These are phyloP conservation scores for Xylariaceae sp. DNA, from an alignment of 2,329 filamentous ascomycete genomes.

Conservation along the genomic window DNA sequence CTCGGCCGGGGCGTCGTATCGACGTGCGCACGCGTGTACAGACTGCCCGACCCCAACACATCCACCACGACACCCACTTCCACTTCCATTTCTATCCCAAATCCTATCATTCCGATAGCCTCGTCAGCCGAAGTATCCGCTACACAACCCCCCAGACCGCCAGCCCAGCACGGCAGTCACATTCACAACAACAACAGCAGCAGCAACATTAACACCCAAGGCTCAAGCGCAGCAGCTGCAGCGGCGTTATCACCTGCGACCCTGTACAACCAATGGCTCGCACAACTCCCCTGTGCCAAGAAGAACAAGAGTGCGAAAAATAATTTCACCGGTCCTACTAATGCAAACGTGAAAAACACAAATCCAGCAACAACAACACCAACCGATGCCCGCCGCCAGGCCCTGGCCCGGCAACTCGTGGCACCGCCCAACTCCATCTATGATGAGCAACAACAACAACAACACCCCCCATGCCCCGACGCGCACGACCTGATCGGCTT, in stretches of 20 bases:
- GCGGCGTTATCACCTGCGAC: slow-evolving; percentile 43
- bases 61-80: not conserved
- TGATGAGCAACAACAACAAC: slow-evolving; percentile 36
- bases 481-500: slow-evolving; percentile 80
- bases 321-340: not conserved
- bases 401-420: slow-evolving; percentile 46
- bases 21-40: slow-evolving; percentile 77
- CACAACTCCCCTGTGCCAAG: slow-evolving; percentile 33
- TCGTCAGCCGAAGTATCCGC: slow-evolving; percentile 41
- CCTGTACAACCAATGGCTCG: slow-evolving; percentile 68
- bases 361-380: too few species aligned
- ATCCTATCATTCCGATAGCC: too few species aligned
- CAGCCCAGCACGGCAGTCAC: too few species aligned
- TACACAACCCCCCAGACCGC: slow-evolving; percentile 32
- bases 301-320: slow-evolving; percentile 12
- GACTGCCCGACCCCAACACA: slow-evolving; percentile 51
- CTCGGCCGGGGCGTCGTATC: slow-evolving; percentile 64
- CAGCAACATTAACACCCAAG: too few species aligned
- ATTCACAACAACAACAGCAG: too few species aligned
- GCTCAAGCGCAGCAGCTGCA: too few species aligned
- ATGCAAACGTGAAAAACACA: too few species aligned
- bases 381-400: slow-evolving; percentile 38
- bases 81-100: not conserved
- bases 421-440: slow-evolving; percentile 32
- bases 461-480: slow-evolving; percentile 64